A percentile compares a stretch with the other conserved stretches of the same genome.
These are phyloP conservation scores for Carex cristatella DNA, from an alignment of 176 grass and related monocot species.

Conservation along the genomic window DNA sequence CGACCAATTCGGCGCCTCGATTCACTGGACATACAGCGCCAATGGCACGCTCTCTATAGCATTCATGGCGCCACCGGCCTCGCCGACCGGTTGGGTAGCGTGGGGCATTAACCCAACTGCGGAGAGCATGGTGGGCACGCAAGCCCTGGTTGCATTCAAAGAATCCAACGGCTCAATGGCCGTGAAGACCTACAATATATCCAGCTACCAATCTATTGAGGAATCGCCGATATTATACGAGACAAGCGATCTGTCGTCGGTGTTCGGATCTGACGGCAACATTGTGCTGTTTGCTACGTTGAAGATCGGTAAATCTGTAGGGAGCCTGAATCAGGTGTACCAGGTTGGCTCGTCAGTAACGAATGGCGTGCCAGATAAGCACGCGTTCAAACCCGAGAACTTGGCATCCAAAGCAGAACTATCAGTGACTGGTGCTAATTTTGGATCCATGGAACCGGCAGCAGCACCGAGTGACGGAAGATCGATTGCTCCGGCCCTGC, in stretches of 20 bases:
- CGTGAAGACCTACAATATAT: conserved; percentile 52
- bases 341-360: conserved; percentile 46
- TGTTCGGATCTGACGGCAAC: conserved; percentile 30
- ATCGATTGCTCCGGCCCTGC: background rate
- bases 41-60: conserved; percentile 41
- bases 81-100: conserved; percentile 51
- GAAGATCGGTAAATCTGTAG: conserved; percentile 26
- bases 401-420: conserved; percentile 27
- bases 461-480: background rate
- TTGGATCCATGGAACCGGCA: background rate
- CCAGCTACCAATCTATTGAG: conserved; percentile 24
- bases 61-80: conserved; percentile 43
- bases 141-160: conserved; percentile 48
- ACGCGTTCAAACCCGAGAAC: conserved; percentile 40
- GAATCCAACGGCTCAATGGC: conserved; percentile 19
- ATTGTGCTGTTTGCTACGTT: conserved; percentile 52
- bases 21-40: conserved; percentile 60
- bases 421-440: conserved; percentile 19
- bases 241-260: conserved; percentile 34
- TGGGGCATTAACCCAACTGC: conserved; percentile 60
- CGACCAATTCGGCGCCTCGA: conserved; percentile 35
- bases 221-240: conserved; percentile 24
- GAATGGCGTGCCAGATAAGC: conserved; percentile 34
- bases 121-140: conserved; percentile 38
- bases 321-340: conserved; percentile 66